Base-by-base conservation (phyloP, 208 protist species). In the Trypanosoma conorhini region DNA sequence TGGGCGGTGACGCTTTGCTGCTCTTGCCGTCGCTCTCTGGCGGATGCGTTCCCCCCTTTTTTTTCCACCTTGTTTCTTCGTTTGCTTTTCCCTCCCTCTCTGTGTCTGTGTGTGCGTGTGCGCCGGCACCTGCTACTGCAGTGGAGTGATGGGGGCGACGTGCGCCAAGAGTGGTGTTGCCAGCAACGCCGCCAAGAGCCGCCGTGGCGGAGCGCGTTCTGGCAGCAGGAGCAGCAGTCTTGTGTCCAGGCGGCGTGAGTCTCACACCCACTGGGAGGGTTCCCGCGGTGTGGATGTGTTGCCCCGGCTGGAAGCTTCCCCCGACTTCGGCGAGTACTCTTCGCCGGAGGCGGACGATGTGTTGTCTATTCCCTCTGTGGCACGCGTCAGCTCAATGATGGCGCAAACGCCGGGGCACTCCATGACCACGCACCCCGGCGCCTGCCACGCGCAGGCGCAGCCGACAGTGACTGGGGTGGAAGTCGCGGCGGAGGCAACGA, bases 71-170 rank as follows among this genome's bases (percentile, higher is more conserved):
- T 63, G 65, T 52, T 75, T 55, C 26, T 78, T 68, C 52, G 62
- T 64, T 80, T 66, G 70, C 66, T 46, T 76, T 71, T 22, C 21
- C 76, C 26, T 70, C 28, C 67, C 19, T 46, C 17, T 59, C 35
- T 12, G 7, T 68, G 62, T 57, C 9, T 68, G 13, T 31, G 24
- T 40, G 44, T 21, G 31, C 24, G 26, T 31, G 28, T 31, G n/a
- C n/a, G n/a, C n/a, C n/a, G n/a, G n/a, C n/a, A n/a, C 19, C 30
- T 4, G 46, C 21, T 38, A 19, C 21, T 59, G 30, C 26, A 51
- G 28, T 51, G 17, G 21, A 40, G 31, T 22, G 22, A 74, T 74
- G 69, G 69, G 69, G 54, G 24, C 60, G 22, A 66, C 69, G 33
- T 74, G 69, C 52, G 38, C 38, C 35, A 67, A 62, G 51, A 13